A percentile compares a stretch with the other conserved stretches of the same genome.
Evolutionary conservation across 2,329 filamentous ascomycete genomes (phyloP).

Genomic region (Chaetoscypha palmicola): DNA sequence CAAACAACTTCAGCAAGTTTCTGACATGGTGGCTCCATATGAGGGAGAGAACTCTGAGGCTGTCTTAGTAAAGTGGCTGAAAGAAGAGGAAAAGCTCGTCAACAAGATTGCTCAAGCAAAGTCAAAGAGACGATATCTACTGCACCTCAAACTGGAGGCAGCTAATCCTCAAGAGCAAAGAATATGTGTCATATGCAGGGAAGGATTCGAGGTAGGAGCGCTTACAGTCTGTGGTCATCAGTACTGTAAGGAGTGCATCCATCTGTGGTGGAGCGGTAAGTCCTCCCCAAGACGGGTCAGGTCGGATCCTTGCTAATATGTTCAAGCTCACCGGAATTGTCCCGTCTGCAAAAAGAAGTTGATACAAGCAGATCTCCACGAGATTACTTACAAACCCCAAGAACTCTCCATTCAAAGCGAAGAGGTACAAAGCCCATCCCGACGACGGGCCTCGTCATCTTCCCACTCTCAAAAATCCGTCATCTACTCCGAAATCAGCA

Average conservation of each 20-base stretch:
- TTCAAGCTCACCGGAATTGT: slow-evolving; percentile 59
- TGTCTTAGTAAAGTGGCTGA: slow-evolving; percentile 39
- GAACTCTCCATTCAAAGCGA: slow-evolving; percentile 63
- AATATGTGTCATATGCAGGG: slow-evolving; percentile 82
- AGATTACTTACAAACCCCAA: slow-evolving; percentile 76
- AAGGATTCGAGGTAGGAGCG: slow-evolving; percentile 67
- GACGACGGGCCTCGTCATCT: slow-evolving; percentile 20
- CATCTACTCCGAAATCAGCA: slow-evolving; percentile 75
- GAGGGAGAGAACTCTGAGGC: slow-evolving; percentile 41
- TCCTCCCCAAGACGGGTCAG: neutral
- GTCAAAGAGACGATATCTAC: slow-evolving; percentile 69
- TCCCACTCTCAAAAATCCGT: slow-evolving; percentile 27
- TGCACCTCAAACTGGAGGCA: slow-evolving; percentile 30
- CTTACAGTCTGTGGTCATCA: slow-evolving; percentile 86
- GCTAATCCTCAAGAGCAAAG: slow-evolving; percentile 56
- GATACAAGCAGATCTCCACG: slow-evolving; percentile 62
- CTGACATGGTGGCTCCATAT: slow-evolving; percentile 73
- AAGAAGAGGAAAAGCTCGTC: slow-evolving; percentile 51
- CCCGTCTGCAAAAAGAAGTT: slow-evolving; percentile 76
- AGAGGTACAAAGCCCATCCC: slow-evolving; percentile 31
- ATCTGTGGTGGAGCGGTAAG: slow-evolving; percentile 59
- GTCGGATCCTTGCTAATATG: slow-evolving; percentile 1
- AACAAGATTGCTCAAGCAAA: slow-evolving; percentile 55
- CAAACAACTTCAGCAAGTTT: slow-evolving; percentile 82
- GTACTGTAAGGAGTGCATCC: slow-evolving; percentile 85